Base-by-base conservation (phyloP, 2,329 filamentous ascomycete genomes). In the Geosmithia flava region DNA sequence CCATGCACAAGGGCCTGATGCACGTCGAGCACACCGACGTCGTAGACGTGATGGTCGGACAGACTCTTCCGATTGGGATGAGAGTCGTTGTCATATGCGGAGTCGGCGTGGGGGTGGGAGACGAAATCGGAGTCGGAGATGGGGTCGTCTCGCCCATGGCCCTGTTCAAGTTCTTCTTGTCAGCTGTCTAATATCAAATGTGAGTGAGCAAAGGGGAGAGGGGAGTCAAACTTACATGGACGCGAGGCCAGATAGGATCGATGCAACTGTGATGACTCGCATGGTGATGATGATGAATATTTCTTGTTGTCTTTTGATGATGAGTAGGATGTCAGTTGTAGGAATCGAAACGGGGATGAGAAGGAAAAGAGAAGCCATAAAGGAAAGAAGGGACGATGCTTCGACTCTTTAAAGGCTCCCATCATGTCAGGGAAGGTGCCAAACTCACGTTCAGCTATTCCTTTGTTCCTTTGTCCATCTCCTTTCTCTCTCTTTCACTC, bases 11-110 rank as follows among this genome's bases (percentile, higher is more conserved):
- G 11, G 58, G 60, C 20, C 57, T 50, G 1, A 57, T 44, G 50
- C 65, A 68, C 1, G 61, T 64, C 13, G 59, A 57, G 54, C 65
- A 68, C n/a, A 58, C 49, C 8, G 58, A 56, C 3, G 51, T 42
- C 7, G 59, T 61, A 7, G 55, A 47, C 1, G 62, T 65, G 5
- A 64, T 58, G 10, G 63, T 65, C 19, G 64, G 64, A n/a, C 64
- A 67, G 3, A 13, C 3, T 13, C 10, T 37, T 11, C 15, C 33
- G 33, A 27, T 27, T 4, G 10, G 33, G 16, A 39, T 20, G 16
- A 20, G 37, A 16, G 27, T 30, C 23, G n/a, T 30, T 13, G 27
- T 23, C n/a, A 33, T 16, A 45, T 16, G 13, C 44, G 43, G 20
- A 45, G 23, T 19, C 27, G 44, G 17, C 13, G 27, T 30, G 29